A percentile compares a stretch with the other conserved stretches of the same genome.
phyloP scores from a whole-genome alignment of 352 stramenopile genomes.

The Pythium apleroticum region DNA sequence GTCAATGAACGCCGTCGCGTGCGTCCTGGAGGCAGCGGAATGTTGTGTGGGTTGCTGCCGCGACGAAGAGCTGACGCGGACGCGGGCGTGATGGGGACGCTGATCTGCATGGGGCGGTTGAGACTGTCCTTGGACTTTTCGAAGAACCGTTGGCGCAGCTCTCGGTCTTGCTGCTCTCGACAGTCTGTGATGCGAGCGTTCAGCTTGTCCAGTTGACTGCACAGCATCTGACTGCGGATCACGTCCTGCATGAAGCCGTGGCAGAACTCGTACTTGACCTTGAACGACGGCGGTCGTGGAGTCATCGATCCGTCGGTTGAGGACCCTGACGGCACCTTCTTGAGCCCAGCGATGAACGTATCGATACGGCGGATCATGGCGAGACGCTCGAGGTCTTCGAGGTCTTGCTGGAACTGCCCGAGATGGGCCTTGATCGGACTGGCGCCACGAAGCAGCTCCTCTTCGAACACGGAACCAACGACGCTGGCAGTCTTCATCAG shows the following conservation, averaged over 20 bases:
- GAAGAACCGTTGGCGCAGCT: constrained; percentile 75
- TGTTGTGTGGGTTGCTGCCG: constrained; percentile 26
- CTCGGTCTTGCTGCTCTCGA: constrained; percentile 72
- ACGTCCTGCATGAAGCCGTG: constrained; percentile 88
- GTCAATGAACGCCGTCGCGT: constrained; percentile 37
- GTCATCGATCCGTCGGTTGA: background rate
- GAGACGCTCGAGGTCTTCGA: constrained; percentile 73
- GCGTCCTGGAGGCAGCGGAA: constrained; percentile 20
- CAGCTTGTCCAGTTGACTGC: constrained; percentile 82
- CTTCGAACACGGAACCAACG: constrained; percentile 75
- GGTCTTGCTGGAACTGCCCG: constrained; percentile 59
- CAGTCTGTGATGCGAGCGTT: constrained; percentile 64
- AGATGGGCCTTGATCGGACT: constrained; percentile 75
- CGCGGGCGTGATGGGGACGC: constrained; percentile 18
- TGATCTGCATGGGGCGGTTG: constrained; percentile 38
- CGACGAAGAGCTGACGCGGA: constrained; percentile 13
- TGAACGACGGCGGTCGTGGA: constrained; percentile 31
- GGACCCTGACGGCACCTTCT: constrained; percentile 15
- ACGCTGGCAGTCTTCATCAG: constrained; percentile 87
- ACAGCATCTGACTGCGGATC: constrained; percentile 79
- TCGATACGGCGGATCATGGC: constrained; percentile 79
- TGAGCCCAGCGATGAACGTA: constrained; percentile 70
- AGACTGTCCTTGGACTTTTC: constrained; percentile 69
- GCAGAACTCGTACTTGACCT: constrained; percentile 84
- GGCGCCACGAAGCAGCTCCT: constrained; percentile 62